Percentiles rank a stretch among this genome's conserved stretches.
phyloP scores from a whole-genome alignment of 2,329 filamentous ascomycete species.

The Hypomyces rosellus region DNA sequence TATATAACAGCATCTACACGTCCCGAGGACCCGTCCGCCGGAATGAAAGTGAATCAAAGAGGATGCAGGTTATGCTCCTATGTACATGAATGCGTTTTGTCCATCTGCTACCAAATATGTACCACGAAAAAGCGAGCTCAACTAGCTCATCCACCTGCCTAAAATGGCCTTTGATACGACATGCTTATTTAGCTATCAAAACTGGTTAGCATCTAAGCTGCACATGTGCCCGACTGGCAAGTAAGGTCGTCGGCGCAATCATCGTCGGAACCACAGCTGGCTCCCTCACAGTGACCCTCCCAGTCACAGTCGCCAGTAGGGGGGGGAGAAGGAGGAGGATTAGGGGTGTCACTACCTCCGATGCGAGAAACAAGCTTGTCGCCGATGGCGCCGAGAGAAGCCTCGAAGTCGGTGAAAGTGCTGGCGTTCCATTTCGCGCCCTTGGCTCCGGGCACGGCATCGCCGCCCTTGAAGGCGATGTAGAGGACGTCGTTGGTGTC shows the following conservation, averaged over 20 bases:
- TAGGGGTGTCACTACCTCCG: slow-evolving; percentile 1
- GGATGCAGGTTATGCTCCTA: too few relatives aligned
- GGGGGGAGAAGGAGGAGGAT: background rate
- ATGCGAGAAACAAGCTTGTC: slow-evolving; percentile 38
- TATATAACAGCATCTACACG: too few relatives aligned
- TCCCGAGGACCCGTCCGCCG: too few relatives aligned
- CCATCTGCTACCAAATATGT: too few relatives aligned
- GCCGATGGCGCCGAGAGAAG: slow-evolving; percentile 38
- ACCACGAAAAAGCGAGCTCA: background rate
- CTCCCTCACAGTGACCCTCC: slow-evolving; percentile 8
- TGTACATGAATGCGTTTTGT: too few relatives aligned
- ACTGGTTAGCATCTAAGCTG: background rate
- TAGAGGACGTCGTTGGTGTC: slow-evolving; percentile 50
- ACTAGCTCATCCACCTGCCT: background rate
- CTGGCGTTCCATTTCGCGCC: slow-evolving; percentile 47
- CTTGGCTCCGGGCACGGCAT: slow-evolving; percentile 46
- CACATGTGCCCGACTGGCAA: slow-evolving; percentile 3
- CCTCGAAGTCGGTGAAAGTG: slow-evolving; percentile 35
- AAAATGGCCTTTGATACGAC: background rate
- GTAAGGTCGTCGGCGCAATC: slow-evolving; percentile 9
- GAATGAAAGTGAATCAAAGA: too few relatives aligned
- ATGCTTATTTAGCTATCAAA: background rate
- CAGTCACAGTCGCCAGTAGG: slow-evolving; percentile 2
- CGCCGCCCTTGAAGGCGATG: slow-evolving; percentile 48
- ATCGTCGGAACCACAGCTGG: slow-evolving; percentile 5